Evolutionary conservation across 805 yeast species (phyloP), one percentile per base, ranked within the genome.

Genomic region (Komagataella mondaviorum): DNA sequence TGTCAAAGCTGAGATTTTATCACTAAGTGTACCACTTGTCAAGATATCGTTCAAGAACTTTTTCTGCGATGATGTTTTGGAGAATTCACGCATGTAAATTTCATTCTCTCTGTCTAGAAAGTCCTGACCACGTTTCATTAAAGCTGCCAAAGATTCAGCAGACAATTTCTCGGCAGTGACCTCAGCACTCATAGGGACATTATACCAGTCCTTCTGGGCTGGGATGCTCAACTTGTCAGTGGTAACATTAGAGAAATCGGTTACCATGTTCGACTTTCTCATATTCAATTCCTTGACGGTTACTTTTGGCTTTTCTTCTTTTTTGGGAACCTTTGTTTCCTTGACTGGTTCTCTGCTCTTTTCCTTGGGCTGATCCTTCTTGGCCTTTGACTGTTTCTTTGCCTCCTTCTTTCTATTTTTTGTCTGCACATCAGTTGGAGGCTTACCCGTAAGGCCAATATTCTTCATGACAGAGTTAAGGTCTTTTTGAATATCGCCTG

Each of bases 1-100:
- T 0, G 99, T 91, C 62, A 93, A 75, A 0, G 99, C 96, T 48
- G 96, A 87, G 51, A 93, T 86, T 69, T 93, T 89, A 83, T 93
- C 99, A 59, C 81, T 84, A 59, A 91, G 74, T 0, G 99, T 93
- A 86, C 99, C 99, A 57, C 81, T 84, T 5, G 89, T 75, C 60
- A 93, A 76, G 58, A 93, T 84, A 67, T 91, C 95, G 1, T 91
- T 77, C 73, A 88, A 79, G 65, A 91, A 91, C 73, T 87, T 84
- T 63, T 80, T 82, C 70, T 86, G 96, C 5, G 95, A 85, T 45
- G 84, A 80, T 52, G 83, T 77, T 56, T 81, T 81, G 51, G 85
- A 78, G 63, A 83, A 83, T 63, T 84, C 95, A 54, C 81, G 83
- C 55, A 78, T 75, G 63, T 86, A 91, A 0, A 72, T 60, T 52